phyloP scores from a whole-genome alignment of 202 grass and related monocot genomes.

The Zoysia matrella region DNA sequence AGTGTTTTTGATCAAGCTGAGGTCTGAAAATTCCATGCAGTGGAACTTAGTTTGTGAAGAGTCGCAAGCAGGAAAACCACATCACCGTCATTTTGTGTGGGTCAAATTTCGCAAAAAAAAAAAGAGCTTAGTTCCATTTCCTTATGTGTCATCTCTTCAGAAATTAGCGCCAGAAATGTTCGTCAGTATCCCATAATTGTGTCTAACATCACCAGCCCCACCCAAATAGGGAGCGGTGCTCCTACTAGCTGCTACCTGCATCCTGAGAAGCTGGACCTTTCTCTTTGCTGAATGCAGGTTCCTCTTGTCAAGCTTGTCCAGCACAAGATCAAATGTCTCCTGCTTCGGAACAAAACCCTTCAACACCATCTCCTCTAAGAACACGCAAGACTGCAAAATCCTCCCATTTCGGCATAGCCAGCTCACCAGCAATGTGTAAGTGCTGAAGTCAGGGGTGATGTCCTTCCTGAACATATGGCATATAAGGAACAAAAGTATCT shows the following conservation, averaged over 20 bases:
- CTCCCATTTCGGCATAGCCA: constrained; percentile 74
- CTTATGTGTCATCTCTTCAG: background rate
- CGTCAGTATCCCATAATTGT: background rate
- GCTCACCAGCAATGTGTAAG: constrained; percentile 64
- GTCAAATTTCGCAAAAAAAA: background rate
- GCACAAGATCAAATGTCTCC: constrained; percentile 63
- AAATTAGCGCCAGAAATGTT: constrained; percentile 10
- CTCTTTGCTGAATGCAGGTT: constrained; percentile 50
- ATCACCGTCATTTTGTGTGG: background rate
- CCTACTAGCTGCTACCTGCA: constrained; percentile 40
- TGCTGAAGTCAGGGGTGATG: constrained; percentile 74
- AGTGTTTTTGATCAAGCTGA: background rate
- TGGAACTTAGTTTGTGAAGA: background rate
- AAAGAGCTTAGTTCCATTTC: background rate
- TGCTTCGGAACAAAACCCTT: constrained; percentile 71
- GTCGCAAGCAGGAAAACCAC: background rate
- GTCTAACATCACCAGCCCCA: constrained; percentile 6
- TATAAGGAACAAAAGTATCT: constrained; percentile 66
- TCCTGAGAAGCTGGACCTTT: constrained; percentile 58
- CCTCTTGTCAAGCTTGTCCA: constrained; percentile 60
- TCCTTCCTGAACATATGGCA: constrained; percentile 77
- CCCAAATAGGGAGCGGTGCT: background rate
- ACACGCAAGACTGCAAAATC: constrained; percentile 62
- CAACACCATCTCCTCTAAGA: constrained; percentile 78
- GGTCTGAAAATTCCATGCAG: background rate